Evolutionary conservation across 192 early-diverging fungal genomes (phyloP).

Genomic region (Gaertneriomyces semiglobifer): DNA sequence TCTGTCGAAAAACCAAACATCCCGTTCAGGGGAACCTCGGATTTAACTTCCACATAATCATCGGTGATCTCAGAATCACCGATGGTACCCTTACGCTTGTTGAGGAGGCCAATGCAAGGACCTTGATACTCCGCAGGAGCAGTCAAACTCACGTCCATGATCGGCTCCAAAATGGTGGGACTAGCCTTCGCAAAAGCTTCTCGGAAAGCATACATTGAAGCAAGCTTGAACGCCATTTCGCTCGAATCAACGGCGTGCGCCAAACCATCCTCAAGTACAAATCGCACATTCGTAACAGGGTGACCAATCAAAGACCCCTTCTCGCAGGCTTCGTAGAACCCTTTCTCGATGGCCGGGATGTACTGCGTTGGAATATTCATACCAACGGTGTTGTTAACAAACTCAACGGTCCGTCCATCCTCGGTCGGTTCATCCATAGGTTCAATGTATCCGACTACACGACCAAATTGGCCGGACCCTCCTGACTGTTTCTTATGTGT

Average conservation of each 20-base stretch:
- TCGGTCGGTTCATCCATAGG: slow-evolving; percentile 67
- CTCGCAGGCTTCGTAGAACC: slow-evolving; percentile 82
- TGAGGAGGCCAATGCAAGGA: slow-evolving; percentile 82
- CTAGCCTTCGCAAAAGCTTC: slow-evolving; percentile 80
- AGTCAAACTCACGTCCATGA: slow-evolving; percentile 91
- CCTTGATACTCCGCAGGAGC: slow-evolving; percentile 93
- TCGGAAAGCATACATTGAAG: slow-evolving; percentile 80
- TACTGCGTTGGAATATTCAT: slow-evolving; percentile 91
- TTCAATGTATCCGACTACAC: slow-evolving; percentile 88
- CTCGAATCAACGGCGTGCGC: slow-evolving; percentile 93
- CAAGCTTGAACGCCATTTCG: slow-evolving; percentile 93
- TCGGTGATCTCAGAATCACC: slow-evolving; percentile 88
- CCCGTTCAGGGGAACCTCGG: slow-evolving; percentile 92
- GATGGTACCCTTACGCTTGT: slow-evolving; percentile 97
- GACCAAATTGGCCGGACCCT: slow-evolving; percentile 93
- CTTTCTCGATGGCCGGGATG: slow-evolving; percentile 95
- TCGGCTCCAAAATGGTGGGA: slow-evolving; percentile 87
- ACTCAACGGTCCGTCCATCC: slow-evolving; percentile 56
- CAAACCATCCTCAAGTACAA: slow-evolving; percentile 88
- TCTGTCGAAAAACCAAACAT: slow-evolving; percentile 99
- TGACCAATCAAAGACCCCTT: slow-evolving; percentile 92
- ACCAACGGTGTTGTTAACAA: slow-evolving; percentile 83
- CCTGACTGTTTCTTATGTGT: slow-evolving; percentile 99
- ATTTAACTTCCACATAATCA: slow-evolving; percentile 80
- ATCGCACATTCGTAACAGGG: slow-evolving; percentile 77